Base-by-base conservation (phyloP, 2,329 filamentous ascomycete species). In the Xylariaceae sp. region DNA sequence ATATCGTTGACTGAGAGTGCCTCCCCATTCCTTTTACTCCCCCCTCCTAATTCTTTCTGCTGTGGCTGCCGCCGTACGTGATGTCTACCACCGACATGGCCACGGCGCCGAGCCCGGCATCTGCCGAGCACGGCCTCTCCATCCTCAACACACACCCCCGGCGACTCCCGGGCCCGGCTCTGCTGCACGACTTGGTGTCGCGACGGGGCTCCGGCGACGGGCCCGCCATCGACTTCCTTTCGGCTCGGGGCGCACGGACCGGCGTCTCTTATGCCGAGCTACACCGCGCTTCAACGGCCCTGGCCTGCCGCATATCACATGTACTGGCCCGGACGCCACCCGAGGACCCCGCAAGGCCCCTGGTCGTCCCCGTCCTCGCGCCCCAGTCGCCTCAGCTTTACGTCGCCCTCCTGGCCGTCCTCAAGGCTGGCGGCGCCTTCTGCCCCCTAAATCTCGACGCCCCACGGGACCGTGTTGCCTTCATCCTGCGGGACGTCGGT, bases 341-440 rank as follows among this genome's bases (percentile, higher is more conserved):
- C 24, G 15, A 6, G 15, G 24, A 33, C 17, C 26, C 10, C 19
- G 10, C 16, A 43, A 37, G 12, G 22, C 61, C 65, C 30, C 56
- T 69, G 12, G 59, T 94, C 22, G 68, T 94, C 23, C 88, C 89
- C 0, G 63, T 94, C 3, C 68, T 94, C 14, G 59, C 93, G 12
- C 80, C 82, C 2, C 89, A 94, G 59, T 83, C 75, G 11, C 76
- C 80, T 8, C 70, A 80, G 29, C 68, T 95, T 16, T 94, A 94
- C 57, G 69, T 92, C 36, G 70, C 84, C 2, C 72, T 85, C 41
- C 58, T 94, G 28, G 87, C 81, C 3, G 75, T 90, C 33, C 65
- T 94, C 29, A 88, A 89, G 56, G 78, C 79, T 10, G 89, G 89
- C 5, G 84, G 75, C 22, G 86, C 86, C 0, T 94, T 94, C 49